Conservation (phyloP, 148 eudicot genomes). For the Amaranthus palmeri region DNA sequence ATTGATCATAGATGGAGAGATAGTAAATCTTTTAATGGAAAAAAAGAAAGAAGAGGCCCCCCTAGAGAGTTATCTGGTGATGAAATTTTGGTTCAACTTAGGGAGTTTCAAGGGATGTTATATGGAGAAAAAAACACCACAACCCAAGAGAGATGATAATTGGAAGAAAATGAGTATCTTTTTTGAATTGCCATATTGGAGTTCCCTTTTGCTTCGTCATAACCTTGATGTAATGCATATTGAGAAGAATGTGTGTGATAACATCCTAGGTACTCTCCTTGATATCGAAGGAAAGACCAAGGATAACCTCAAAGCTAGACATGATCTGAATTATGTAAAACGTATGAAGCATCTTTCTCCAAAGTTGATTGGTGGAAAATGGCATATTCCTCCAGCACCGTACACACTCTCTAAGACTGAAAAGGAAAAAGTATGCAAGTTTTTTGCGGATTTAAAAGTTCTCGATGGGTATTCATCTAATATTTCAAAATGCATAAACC, state of each 20-base stretch:
- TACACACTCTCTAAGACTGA: conserved; percentile 9
- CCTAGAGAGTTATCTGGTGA: neutral
- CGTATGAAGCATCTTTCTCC: conserved; percentile 9
- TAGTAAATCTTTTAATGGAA: conserved; percentile 11
- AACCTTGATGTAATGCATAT: no score
- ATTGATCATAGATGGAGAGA: conserved; percentile 4
- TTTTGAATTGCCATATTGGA: no score
- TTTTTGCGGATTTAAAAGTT: conserved; percentile 7
- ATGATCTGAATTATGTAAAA: neutral
- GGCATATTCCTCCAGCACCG: conserved; percentile 3
- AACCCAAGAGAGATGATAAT: neutral
- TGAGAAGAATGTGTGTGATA: no score
- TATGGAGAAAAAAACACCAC: neutral
- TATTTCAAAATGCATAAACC: conserved; percentile 13
- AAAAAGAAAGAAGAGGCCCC: neutral
- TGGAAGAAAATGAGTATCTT: no score
- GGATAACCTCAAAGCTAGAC: conserved; percentile 10
- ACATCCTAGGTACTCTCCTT: conserved; percentile 10
- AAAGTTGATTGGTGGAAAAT: neutral
- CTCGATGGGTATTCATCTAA: conserved; percentile 14
- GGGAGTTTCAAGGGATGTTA: conserved; percentile 3
- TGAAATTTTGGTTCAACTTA: conserved; percentile 2
- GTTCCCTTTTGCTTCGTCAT: no score
- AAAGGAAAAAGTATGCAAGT: neutral
- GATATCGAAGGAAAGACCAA: conserved; percentile 4